A percentile compares a stretch with the other conserved stretches of the same genome.
phyloP scores from a whole-genome alignment of 2,329 filamentous ascomycete genomes.

The Fusarium incarnatum region DNA sequence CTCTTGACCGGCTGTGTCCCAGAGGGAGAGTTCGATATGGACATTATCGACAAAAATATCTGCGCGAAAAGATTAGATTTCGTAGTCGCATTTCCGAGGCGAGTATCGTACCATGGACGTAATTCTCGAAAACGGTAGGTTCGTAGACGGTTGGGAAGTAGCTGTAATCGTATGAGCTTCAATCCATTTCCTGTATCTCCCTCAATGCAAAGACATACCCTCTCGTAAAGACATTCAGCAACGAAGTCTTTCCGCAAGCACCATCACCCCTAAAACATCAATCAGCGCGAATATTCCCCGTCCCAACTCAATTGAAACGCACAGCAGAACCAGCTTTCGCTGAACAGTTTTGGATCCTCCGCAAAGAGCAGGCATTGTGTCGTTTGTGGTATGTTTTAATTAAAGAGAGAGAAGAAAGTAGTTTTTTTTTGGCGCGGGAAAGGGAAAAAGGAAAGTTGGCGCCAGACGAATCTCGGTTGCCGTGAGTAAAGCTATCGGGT shows the following conservation, averaged over 20 bases:
- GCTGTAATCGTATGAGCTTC: conserved; percentile 57
- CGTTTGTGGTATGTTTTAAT: too few relatives aligned
- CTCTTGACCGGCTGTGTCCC: conserved; percentile 98
- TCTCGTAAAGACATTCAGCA: conserved; percentile 98
- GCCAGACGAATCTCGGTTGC: not conserved
- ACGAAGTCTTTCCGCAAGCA: conserved; percentile 95
- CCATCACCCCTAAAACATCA: conserved; percentile 79
- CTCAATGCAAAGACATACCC: conserved; percentile 69
- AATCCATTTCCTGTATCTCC: not conserved
- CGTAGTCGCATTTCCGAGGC: not conserved
- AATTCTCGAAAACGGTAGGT: conserved; percentile 98
- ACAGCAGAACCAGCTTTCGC: conserved; percentile 96
- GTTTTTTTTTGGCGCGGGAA: not conserved
- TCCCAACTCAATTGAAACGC: conserved; percentile 34
- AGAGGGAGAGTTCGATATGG: conserved; percentile 96
- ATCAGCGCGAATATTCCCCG: conserved; percentile 22
- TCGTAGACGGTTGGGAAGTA: conserved; percentile 99
- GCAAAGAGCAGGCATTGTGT: conserved; percentile 59
- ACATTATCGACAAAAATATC: conserved; percentile 98
- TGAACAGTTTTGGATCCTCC: conserved; percentile 86
- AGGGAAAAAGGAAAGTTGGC: not conserved
- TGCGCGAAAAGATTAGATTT: conserved; percentile 51
- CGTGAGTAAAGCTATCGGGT: not conserved
- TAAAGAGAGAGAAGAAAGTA: not conserved
- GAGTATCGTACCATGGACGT: conserved; percentile 83